Base-by-base conservation (phyloP, 2,329 filamentous ascomycete genomes). In the Penicillium fuscoglaucum region DNA sequence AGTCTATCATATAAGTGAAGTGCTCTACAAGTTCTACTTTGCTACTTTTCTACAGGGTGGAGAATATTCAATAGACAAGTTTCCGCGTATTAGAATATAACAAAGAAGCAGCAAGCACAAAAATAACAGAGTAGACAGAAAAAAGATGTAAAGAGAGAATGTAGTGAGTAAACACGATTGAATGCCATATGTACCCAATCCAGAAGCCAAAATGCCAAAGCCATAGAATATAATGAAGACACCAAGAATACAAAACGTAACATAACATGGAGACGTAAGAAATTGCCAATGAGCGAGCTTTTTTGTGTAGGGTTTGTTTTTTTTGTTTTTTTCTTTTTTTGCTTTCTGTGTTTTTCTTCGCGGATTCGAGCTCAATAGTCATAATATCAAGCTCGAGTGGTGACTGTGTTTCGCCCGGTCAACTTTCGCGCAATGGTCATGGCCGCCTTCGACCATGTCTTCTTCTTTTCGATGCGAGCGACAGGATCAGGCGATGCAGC, bases 381-480 rank as follows among this genome's bases (percentile, higher is more conserved):
- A 28, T 15, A 15, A 13, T 31, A 52, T 70, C 58, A 72, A 45
- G 59, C 63, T 31, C 60, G 57, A 37, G 58, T 61, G n/a, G 66
- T 59, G 12, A 66, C 13, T 5, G 13, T 52, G 43, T 68, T 66
- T 29, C 69, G 63, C 13, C 64, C 67, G 12, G 67, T 69, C 24
- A 73, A 44, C 40, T 65, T 71, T 49, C 65, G 66, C 0, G 70
- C 72, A 28, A 74, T 58, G 6, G 61, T 67, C 57, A 69, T 62
- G 0, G 70, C 72, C 43, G 70, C 72, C 44, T 67, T 73, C 31
- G 62, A 65, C 60, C 68, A 69, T 4, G 59, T 68, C 17, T 66
- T 66, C 50, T 68, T 71, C 50, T 68, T 64, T 35, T 66, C 64
- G 3, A 49, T 51, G 6, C 52, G 56, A 7, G 53, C 29, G 19